Evolutionary conservation across 2,329 filamentous ascomycete species (phyloP).

Genomic region (Purpureocillium takamizusanense): DNA sequence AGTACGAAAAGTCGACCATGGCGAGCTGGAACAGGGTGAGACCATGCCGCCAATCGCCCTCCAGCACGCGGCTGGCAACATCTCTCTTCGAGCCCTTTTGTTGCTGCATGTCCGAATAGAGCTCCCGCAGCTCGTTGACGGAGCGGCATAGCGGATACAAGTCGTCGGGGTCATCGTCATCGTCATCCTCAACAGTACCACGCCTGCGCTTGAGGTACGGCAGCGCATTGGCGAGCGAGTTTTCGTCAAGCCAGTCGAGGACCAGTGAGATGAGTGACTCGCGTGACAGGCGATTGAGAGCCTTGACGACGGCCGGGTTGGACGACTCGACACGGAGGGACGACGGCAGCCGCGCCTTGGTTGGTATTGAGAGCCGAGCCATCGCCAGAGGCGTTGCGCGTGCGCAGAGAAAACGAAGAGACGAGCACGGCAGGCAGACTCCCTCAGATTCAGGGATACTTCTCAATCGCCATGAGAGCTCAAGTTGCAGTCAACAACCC

Average conservation of each 20-base stretch:
- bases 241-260: conserved; percentile 67
- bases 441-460: too few relatives aligned
- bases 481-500: too few relatives aligned
- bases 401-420: neutral
- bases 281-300: conserved; percentile 61
- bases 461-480: too few relatives aligned
- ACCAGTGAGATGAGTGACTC: conserved; percentile 63
- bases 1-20: conserved; percentile 58
- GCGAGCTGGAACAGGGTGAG: conserved; percentile 58
- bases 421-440: neutral
- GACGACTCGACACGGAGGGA: conserved; percentile 58
- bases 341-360: conserved; percentile 62
- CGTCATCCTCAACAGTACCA: conserved; percentile 7
- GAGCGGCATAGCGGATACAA: conserved; percentile 61
- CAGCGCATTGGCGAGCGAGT: conserved; percentile 47
- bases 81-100: conserved; percentile 54
- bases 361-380: conserved; percentile 57
- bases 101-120: conserved; percentile 52
- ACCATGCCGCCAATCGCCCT: conserved; percentile 61
- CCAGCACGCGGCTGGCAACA: conserved; percentile 52
- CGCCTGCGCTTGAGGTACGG: conserved; percentile 19
- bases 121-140: conserved; percentile 55
- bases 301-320: conserved; percentile 55
- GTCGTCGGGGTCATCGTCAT: conserved; percentile 45
- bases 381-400: conserved; percentile 19